These are phyloP conservation scores for Phylloboletellus chloephorus DNA, from an alignment of 1,284 basidiomycete genomes.

Conservation along the genomic window DNA sequence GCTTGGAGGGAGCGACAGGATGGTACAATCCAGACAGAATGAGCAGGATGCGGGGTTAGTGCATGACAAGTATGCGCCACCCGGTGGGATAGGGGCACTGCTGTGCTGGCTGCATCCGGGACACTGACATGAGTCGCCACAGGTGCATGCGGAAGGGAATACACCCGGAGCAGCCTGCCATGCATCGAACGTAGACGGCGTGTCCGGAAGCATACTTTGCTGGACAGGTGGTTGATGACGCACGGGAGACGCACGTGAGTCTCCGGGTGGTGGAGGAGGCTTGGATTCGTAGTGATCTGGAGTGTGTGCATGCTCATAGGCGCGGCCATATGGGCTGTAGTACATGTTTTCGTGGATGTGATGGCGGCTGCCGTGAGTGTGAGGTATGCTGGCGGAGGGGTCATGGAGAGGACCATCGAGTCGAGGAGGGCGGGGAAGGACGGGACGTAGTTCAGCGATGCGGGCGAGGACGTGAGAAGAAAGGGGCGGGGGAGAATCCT, in stretches of 20 bases:
- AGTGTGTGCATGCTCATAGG: slow-evolving; percentile 44
- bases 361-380: slow-evolving; percentile 35
- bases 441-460: slow-evolving; percentile 51
- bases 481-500: slow-evolving; percentile 17
- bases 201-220: slow-evolving; percentile 13
- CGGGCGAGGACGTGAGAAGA: slow-evolving; percentile 46
- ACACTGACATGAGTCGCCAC: slow-evolving; percentile 50
- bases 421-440: slow-evolving; percentile 45
- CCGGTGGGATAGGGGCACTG: slow-evolving; percentile 30
- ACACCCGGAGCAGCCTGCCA: slow-evolving; percentile 23
- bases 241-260: slow-evolving; percentile 15
- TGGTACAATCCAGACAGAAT: slow-evolving; percentile 56
- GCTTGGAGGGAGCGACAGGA: slow-evolving; percentile 42
- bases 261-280: slow-evolving; percentile 16
- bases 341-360: slow-evolving; percentile 41
- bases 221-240: slow-evolving; percentile 20
- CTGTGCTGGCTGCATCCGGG: slow-evolving; percentile 49
- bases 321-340: slow-evolving; percentile 59
- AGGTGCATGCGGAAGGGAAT: slow-evolving; percentile 42
- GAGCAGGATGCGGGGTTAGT: slow-evolving; percentile 44
- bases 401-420: slow-evolving; percentile 36
- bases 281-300: slow-evolving; percentile 29
- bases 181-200: slow-evolving; percentile 18
- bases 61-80: slow-evolving; percentile 35
- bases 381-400: slow-evolving; percentile 36